A percentile compares a stretch with the other conserved stretches of the same genome.
Conservation (phyloP, 331 rosid genomes). For the Cydonia oblonga region DNA sequence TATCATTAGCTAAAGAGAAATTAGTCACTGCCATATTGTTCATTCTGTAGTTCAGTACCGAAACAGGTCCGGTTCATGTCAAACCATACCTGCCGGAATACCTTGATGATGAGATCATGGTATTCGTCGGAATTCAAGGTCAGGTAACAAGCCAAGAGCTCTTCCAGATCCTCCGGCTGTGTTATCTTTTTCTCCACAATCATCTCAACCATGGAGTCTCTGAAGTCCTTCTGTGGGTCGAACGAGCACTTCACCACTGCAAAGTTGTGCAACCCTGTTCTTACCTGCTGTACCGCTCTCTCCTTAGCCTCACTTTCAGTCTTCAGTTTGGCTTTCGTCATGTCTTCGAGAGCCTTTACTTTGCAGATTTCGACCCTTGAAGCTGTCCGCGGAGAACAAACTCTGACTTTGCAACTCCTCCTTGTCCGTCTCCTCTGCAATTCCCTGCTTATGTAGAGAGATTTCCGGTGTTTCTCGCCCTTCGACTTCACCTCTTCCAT, state of each 20-base stretch:
- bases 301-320: slow-evolving; percentile 31
- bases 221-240: slow-evolving; percentile 72
- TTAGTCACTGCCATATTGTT: neutral
- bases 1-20: neutral
- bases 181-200: slow-evolving; percentile 51
- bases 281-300: slow-evolving; percentile 28
- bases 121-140: slow-evolving; percentile 77
- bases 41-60: slow-evolving; percentile 17
- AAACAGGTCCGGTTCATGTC: slow-evolving; percentile 38
- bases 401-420: slow-evolving; percentile 35
- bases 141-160: slow-evolving; percentile 73
- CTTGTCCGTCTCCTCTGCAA: slow-evolving; percentile 41
- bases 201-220: slow-evolving; percentile 95
- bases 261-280: slow-evolving; percentile 45
- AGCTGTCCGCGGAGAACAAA: slow-evolving; percentile 56
- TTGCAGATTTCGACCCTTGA: slow-evolving; percentile 58
- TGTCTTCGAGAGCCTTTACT: slow-evolving; percentile 64
- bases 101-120: slow-evolving; percentile 76
- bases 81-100: slow-evolving; percentile 84
- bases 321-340: slow-evolving; percentile 53
- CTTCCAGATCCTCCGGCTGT: slow-evolving; percentile 66
- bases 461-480: slow-evolving; percentile 36
- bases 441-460: slow-evolving; percentile 48
- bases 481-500: slow-evolving; percentile 39
- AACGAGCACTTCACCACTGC: slow-evolving; percentile 72